Percentiles rank a stretch among this genome's conserved stretches.
These are phyloP conservation scores for Pseudogymnoascus sp. DNA, from an alignment of 2,329 filamentous ascomycete genomes.

Conservation along the genomic window DNA sequence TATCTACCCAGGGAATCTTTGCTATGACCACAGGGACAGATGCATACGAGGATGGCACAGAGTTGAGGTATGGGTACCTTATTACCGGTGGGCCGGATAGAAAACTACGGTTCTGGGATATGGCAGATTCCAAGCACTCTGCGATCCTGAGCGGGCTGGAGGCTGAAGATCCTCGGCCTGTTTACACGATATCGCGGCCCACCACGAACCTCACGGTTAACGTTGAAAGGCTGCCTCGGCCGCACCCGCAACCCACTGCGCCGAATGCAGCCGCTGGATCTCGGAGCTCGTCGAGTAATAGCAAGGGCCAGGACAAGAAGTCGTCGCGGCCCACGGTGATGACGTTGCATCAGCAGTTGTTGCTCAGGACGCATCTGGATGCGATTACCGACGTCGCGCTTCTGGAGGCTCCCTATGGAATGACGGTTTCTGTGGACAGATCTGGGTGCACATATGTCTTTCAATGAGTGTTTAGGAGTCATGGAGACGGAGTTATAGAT, in stretches of 20 bases:
- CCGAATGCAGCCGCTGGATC: constrained; percentile 25
- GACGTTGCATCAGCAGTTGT: constrained; percentile 74
- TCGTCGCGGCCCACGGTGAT: constrained; percentile 75
- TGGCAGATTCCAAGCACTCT: constrained; percentile 68
- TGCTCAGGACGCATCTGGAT: constrained; percentile 82
- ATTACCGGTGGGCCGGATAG: constrained; percentile 83
- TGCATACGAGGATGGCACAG: constrained; percentile 58
- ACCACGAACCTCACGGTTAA: constrained; percentile 56
- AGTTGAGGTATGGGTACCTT: constrained; percentile 72
- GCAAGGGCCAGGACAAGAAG: constrained; percentile 25
- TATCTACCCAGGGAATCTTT: constrained; percentile 59
- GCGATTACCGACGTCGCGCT: constrained; percentile 81
- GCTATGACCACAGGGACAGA: constrained; percentile 68
- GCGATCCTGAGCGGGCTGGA: constrained; percentile 71
- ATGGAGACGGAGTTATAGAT: constrained; percentile 1
- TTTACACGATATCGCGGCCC: constrained; percentile 58
- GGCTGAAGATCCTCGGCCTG: constrained; percentile 61
- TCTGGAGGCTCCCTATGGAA: constrained; percentile 80
- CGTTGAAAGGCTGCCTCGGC: constrained; percentile 41
- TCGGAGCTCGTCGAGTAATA: constrained; percentile 23
- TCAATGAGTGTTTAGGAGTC: constrained; percentile 18
- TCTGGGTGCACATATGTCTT: constrained; percentile 85
- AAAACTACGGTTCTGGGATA: constrained; percentile 90
- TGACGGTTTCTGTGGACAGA: constrained; percentile 85
- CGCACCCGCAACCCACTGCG: constrained; percentile 21